Conservation (phyloP, 2,329 filamentous ascomycete genomes). For the Didymella arachidicola region DNA sequence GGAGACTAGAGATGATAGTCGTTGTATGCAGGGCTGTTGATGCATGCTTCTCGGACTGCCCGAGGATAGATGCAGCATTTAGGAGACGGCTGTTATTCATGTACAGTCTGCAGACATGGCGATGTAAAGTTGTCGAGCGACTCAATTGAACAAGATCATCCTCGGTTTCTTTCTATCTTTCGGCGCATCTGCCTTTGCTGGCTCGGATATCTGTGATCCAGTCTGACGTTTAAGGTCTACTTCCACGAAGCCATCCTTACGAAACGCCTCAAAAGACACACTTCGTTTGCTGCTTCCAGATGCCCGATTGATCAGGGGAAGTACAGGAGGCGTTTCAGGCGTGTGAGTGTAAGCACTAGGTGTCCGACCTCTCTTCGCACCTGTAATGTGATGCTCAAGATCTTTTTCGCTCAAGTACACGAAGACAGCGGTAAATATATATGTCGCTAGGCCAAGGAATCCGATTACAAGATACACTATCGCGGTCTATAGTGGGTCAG, state of each 20-base stretch:
- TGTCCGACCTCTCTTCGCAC: neutral
- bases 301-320: neutral
- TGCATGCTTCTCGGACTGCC: slow-evolving; percentile 1
- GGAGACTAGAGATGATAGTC: neutral
- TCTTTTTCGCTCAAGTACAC: slow-evolving; percentile 40
- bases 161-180: slow-evolving; percentile 12
- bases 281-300: neutral
- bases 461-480: slow-evolving; percentile 35
- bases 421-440: slow-evolving; percentile 34
- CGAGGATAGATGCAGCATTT: neutral
- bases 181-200: neutral
- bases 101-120: neutral
- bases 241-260: slow-evolving; percentile 12
- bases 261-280: slow-evolving; percentile 9
- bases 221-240: slow-evolving; percentile 10
- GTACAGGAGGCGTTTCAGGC: neutral
- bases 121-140: no score
- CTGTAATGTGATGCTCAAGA: slow-evolving; percentile 28
- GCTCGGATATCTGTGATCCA: neutral
- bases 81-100: neutral
- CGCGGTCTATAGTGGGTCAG: slow-evolving; percentile 31
- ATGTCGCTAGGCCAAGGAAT: slow-evolving; percentile 33
- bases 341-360: neutral
- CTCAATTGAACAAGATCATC: slow-evolving; percentile 16
- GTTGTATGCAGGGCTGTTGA: slow-evolving; percentile 1